Evolutionary conservation across 352 stramenopile genomes (phyloP), one percentile per base, ranked within the genome.

Genomic region (Pythium folliculosum): DNA sequence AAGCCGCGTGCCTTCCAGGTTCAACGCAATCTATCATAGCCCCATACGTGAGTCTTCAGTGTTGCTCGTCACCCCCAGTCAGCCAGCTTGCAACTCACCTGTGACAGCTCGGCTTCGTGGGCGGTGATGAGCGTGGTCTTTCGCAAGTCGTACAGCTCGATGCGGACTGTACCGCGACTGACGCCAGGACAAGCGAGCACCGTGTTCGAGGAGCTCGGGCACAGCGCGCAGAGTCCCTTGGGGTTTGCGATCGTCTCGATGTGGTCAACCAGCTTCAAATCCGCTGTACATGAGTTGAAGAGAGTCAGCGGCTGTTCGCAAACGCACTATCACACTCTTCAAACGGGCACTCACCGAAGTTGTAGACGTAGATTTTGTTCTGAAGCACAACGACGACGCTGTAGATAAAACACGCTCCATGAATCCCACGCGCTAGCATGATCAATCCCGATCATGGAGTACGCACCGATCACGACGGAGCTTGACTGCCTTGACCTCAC

Each of bases 221-320:
- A 99, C 35, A 99, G 73, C 25, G 96, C 91, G 32, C 97, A 89
- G 16, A 99, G 77, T 8, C 97, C 97, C 63, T 95, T 91, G 6
- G 96, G 94, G 83, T 99, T 99, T 13, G 96, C 84, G n/a, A 98
- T 90, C n/a, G 97, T 99, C 72, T 99, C 96, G 40, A 99, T 98
- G 77, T 98, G 97, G 67, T 99, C 96, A 54, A 99, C 82, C 16
- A 99, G 75, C 75, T 97, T 97, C 58, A 99, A 79, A 77, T 99
- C 97, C 9, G 91, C 90, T 94, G 57, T 21, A 8, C 6, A n/a
- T 47, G 40, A n/a, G n/a, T 47, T 47, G 8, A 40, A 13, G 12
- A 69, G 32, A 59, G 19, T 60, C 22, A 47, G 37, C 16, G 12
- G 21, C 25, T 16, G 6, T 21, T 38, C 14, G 17, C 37, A 19